These are phyloP conservation scores for Nicotiana otophora DNA, from an alignment of 257 asterid species.

Conservation along the genomic window DNA sequence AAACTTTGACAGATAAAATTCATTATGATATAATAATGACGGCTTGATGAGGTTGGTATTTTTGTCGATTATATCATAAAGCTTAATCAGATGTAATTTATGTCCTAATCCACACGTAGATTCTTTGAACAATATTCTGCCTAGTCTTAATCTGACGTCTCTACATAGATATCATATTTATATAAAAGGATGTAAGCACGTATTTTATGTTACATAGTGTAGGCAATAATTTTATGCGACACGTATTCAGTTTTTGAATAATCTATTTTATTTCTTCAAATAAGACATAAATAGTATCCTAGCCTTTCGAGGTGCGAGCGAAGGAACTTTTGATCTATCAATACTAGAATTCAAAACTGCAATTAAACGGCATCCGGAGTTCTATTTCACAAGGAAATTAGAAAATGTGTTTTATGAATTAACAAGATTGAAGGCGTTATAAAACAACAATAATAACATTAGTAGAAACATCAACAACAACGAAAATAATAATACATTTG, in stretches of 20 bases:
- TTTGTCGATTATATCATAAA: neutral
- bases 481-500: neutral
- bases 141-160: neutral
- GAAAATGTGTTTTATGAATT: neutral
- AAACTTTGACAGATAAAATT: neutral
- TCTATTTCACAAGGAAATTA: neutral
- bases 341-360: neutral
- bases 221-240: neutral
- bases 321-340: neutral
- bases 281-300: neutral
- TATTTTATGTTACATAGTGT: neutral
- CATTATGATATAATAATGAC: neutral
- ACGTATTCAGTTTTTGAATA: no score
- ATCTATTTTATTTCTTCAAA: neutral
- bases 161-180: neutral
- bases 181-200: neutral
- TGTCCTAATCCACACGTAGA: slow-evolving; percentile 5
- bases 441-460: neutral
- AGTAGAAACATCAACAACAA: neutral
- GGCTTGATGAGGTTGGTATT: neutral
- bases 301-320: neutral
- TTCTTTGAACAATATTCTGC: neutral
- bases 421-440: neutral
- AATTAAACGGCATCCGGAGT: no score
- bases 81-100: neutral